Evolutionary conservation across 306 rosid genomes (phyloP), one percentile per base, ranked within the genome.

Genomic region (Malus fusca): DNA sequence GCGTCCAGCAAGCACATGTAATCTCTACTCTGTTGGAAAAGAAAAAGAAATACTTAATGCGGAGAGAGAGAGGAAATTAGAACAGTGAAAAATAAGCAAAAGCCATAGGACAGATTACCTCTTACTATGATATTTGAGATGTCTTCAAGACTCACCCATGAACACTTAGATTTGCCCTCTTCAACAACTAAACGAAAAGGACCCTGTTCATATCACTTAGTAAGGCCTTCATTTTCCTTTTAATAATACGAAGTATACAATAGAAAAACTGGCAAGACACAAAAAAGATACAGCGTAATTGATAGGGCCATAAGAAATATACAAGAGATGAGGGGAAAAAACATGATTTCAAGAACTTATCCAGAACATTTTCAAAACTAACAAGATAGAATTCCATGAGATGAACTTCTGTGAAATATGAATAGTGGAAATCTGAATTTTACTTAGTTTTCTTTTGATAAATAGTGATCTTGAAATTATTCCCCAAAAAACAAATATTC

Each of bases 141-240:
- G 83, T 92, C 97, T 78, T 95, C 99, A 81, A 95, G 96, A 88
- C 89, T 95, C 72, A 92, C 93, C 97, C 99, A 92, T 51, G 99
- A 92, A 78, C 99, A 95, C 84, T 95, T 95, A 44, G 97, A 89
- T 79, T 92, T 95, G 17, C 99, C 99, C 87, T 93, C 98, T 88
- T 95, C 99, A 30, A 91, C 99, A 74, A 95, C 99, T 73, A 95
- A 90, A 56, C 97, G 90, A 56, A 90, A 95, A 72, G 97, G 99
- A 79, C 97, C 99, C 99, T 95, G 78, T 66, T 73, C 77, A 51
- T 56, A 56, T 46, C 43, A 69, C 55, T 70, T 11, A 30, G 65
- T 72, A 26, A 70, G 79, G 56, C 48, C 10, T 43, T 58, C 53
- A 48, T 14, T 73, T 28, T 19, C 23, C 18, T 58, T n/a, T 73